phyloP scores from a whole-genome alignment of 2,329 filamentous ascomycete genomes.

The Phyllosticta citriasiana region DNA sequence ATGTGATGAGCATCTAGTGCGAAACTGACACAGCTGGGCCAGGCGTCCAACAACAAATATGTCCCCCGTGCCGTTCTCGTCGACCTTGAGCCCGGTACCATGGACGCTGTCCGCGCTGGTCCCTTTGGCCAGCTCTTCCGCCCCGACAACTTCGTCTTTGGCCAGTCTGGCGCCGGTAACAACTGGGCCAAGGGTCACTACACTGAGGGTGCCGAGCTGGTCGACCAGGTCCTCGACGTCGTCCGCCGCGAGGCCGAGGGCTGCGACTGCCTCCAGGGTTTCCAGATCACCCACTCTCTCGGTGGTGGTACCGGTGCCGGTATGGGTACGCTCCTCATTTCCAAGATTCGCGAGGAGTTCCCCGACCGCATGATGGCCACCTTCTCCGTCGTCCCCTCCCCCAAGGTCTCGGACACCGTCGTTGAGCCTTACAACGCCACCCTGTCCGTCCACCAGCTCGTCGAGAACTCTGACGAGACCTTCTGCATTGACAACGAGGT shows the following conservation, averaged over 20 bases:
- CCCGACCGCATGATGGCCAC: constrained; percentile 99
- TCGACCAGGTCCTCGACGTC: constrained; percentile 96
- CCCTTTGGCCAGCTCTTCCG: constrained; percentile 99
- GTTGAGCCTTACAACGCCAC: constrained; percentile 99
- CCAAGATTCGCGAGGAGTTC: constrained; percentile 99
- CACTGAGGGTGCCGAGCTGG: constrained; percentile 98
- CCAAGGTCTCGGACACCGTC: constrained; percentile 99
- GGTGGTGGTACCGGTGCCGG: constrained; percentile 99
- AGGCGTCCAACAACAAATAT: constrained; percentile 98
- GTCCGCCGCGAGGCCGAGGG: constrained; percentile 97
- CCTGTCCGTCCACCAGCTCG: constrained; percentile 95
- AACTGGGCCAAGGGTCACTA: constrained; percentile 99
- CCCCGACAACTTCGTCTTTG: constrained; percentile 99
- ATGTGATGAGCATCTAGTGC: background rate
- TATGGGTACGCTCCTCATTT: constrained; percentile 99
- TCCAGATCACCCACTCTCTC: constrained; percentile 99
- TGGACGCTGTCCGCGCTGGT: constrained; percentile 97
- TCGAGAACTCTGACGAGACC: constrained; percentile 99
- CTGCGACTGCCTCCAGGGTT: constrained; percentile 99
- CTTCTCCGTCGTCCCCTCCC: constrained; percentile 96
- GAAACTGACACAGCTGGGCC: constrained; percentile 14
- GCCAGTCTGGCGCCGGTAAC: constrained; percentile 99
- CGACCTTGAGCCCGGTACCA: constrained; percentile 98
- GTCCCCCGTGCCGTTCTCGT: constrained; percentile 98
- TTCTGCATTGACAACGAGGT: constrained; percentile 99